These are phyloP conservation scores for Nemania serpens DNA, from an alignment of 2,329 filamentous ascomycete genomes.

Conservation along the genomic window DNA sequence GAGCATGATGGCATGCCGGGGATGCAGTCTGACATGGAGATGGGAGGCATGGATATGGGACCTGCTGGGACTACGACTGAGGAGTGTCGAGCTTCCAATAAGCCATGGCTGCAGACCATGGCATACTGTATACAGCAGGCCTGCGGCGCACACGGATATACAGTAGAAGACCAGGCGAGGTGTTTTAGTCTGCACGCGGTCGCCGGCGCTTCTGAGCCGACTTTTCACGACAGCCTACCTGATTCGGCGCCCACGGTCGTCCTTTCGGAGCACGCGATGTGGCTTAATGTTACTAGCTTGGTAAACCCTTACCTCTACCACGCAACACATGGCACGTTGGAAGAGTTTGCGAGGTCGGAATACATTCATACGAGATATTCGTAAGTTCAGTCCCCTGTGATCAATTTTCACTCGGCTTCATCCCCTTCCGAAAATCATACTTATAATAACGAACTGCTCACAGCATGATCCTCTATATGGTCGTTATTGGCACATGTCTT, in stretches of 20 bases:
- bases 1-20: constrained; percentile 10
- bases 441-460: not conserved
- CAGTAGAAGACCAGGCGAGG: constrained; percentile 33
- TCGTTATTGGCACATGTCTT: constrained; percentile 31
- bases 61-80: constrained; percentile 27
- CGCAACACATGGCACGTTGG: constrained; percentile 35
- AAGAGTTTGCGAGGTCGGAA: constrained; percentile 39
- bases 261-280: constrained; percentile 33
- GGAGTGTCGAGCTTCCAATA: constrained; percentile 26
- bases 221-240: constrained; percentile 37
- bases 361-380: constrained; percentile 38
- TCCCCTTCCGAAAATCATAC: not conserved
- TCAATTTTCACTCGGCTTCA: not conserved
- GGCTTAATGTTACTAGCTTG: constrained; percentile 40
- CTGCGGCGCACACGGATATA: constrained; percentile 26
- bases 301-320: constrained; percentile 38
- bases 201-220: constrained; percentile 29
- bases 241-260: constrained; percentile 28
- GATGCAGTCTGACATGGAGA: constrained; percentile 22
- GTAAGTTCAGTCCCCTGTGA: constrained; percentile 30
- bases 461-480: constrained; percentile 28
- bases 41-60: constrained; percentile 31
- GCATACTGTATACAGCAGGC: constrained; percentile 29
- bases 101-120: constrained; percentile 31
- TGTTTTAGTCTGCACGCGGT: constrained; percentile 37